Percentiles rank a stretch among this genome's conserved stretches.
Evolutionary conservation across 257 asterid genomes (phyloP).

Genomic region (Solanum pinnatisectum): DNA sequence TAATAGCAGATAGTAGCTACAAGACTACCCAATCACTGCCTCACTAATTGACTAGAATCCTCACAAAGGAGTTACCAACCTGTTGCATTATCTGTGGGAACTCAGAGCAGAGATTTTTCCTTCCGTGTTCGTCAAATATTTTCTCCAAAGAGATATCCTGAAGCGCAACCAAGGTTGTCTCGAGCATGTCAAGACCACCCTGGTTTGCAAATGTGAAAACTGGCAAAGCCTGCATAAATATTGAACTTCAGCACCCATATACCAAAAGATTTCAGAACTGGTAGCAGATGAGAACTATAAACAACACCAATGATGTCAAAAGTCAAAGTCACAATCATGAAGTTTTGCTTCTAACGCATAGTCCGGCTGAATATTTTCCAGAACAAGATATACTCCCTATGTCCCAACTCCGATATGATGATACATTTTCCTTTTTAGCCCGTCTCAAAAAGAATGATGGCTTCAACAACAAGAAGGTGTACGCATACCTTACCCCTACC

Average conservation of each 20-base stretch:
- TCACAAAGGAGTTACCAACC: constrained; percentile 23
- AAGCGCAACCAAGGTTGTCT: constrained; percentile 73
- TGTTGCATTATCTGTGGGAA: constrained; percentile 79
- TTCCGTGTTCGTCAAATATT: constrained; percentile 74
- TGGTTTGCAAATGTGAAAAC: constrained; percentile 80
- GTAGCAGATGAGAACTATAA: background rate
- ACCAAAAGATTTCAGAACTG: background rate
- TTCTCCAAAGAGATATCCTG: constrained; percentile 75
- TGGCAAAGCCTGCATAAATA: constrained; percentile 50
- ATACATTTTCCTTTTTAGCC: background rate
- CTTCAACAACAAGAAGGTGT: background rate
- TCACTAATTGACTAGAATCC: background rate
- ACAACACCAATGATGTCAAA: background rate
- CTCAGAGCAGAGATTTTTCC: constrained; percentile 61
- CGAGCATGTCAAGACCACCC: constrained; percentile 94
- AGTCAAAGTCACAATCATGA: background rate
- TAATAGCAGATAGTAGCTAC: background rate
- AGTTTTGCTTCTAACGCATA: background rate
- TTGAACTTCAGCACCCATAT: background rate
- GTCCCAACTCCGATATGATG: background rate
- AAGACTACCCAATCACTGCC: background rate
- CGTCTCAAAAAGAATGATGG: background rate
- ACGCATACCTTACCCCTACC: background rate
- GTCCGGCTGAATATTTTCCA: background rate
- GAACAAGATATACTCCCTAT: background rate